phyloP scores from a whole-genome alignment of 495 filamentous ascomycete species.

The Xylaria grammica region DNA sequence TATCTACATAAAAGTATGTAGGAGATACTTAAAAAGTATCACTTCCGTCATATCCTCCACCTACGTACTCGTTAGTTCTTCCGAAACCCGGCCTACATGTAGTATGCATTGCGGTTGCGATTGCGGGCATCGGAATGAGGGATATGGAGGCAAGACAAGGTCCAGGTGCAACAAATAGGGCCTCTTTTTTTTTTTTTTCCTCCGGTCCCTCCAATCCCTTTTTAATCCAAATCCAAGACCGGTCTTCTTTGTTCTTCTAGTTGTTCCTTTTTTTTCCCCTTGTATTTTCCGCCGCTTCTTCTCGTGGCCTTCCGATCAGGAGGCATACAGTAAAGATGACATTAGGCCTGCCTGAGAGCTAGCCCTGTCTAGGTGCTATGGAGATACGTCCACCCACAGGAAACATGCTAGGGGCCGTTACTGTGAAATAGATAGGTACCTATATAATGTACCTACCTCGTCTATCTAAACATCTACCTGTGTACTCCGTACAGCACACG shows the following conservation, averaged over 20 bases:
- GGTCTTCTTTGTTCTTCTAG: background rate
- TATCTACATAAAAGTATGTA: background rate
- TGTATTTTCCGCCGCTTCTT: no score
- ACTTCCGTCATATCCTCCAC: background rate
- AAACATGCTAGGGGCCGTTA: background rate
- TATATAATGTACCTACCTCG: background rate
- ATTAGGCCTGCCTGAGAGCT: no score
- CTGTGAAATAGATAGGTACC: background rate
- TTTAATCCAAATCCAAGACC: background rate
- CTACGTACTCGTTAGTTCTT: background rate
- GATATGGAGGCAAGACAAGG: slow-evolving; percentile 3
- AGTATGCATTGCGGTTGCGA: background rate
- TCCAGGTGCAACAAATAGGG: background rate
- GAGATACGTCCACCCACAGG: background rate
- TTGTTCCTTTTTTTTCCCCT: background rate
- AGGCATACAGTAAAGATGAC: no score
- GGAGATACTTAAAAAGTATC: background rate
- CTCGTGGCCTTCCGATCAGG: no score
- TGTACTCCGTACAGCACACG: no score
- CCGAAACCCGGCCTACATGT: background rate
- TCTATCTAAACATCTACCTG: no score
- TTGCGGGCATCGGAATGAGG: slow-evolving; percentile 3
- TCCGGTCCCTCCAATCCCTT: background rate
- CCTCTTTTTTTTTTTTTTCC: background rate
- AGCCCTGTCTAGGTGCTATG: no score